A percentile compares a stretch with the other conserved stretches of the same genome.
These are phyloP conservation scores for Aureobasidium uvarum DNA, from an alignment of 2,329 filamentous ascomycete genomes.

Conservation along the genomic window DNA sequence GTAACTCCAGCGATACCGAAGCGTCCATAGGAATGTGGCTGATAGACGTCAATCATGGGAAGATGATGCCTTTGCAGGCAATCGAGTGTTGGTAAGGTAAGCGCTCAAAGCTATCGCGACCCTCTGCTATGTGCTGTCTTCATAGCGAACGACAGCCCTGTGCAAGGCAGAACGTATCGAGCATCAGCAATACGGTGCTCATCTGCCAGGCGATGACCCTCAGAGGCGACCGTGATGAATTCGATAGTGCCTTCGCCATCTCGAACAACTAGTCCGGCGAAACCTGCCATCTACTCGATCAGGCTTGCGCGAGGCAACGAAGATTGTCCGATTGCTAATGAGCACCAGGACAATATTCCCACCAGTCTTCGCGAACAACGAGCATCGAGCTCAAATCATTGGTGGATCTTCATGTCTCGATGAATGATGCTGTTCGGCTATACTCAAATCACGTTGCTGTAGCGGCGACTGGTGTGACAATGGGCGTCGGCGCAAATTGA, in stretches of 20 bases:
- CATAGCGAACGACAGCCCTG: not conserved
- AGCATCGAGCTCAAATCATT: slow-evolving; percentile 93
- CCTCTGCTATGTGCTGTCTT: not conserved
- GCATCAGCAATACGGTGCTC: not conserved
- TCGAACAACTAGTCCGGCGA: slow-evolving; percentile 89
- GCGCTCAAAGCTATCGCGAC: not conserved
- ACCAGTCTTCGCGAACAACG: slow-evolving; percentile 77
- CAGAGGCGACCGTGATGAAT: slow-evolving; percentile 86
- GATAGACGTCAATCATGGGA: not conserved
- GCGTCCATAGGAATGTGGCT: not conserved
- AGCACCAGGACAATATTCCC: slow-evolving; percentile 25
- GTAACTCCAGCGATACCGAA: not conserved
- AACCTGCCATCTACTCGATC: slow-evolving; percentile 72
- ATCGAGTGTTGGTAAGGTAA: not conserved
- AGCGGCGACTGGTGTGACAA: slow-evolving; percentile 15
- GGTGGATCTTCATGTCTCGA: slow-evolving; percentile 91
- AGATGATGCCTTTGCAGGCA: not conserved
- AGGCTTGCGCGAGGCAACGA: slow-evolving; percentile 61
- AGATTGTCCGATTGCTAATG: slow-evolving; percentile 56
- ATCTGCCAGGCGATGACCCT: not conserved
- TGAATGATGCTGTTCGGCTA: slow-evolving; percentile 60
- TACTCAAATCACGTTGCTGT: not conserved
- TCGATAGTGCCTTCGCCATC: slow-evolving; percentile 98
- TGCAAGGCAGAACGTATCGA: not conserved
- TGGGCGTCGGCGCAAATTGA: slow-evolving; percentile 5